These are phyloP conservation scores for Trichosporon sp. DNA, from an alignment of 1,284 basidiomycete genomes.

Conservation along the genomic window DNA sequence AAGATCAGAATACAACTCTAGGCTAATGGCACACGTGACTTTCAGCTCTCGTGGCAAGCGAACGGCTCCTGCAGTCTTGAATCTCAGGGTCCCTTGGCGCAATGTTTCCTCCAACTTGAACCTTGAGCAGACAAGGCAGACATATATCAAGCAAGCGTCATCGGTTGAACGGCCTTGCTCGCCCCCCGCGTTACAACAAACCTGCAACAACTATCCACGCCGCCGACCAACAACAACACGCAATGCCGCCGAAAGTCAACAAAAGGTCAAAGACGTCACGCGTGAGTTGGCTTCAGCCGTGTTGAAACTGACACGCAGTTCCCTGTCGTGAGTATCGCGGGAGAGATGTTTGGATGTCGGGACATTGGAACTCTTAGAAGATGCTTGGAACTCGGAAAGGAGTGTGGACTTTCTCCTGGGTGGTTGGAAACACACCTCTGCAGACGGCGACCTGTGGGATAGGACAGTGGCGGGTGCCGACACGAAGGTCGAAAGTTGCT, in stretches of 20 bases:
- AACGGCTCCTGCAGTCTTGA: too few relatives aligned
- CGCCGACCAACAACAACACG: not conserved
- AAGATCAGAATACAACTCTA: too few relatives aligned
- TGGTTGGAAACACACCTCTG: too few relatives aligned
- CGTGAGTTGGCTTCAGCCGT: conserved; percentile 33
- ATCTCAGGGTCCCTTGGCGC: conserved; percentile 3
- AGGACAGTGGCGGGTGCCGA: not conserved
- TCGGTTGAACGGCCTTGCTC: not conserved
- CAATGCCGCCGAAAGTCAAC: conserved; percentile 34
- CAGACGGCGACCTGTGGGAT: not conserved
- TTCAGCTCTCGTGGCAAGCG: not conserved
- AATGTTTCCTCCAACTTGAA: conserved; percentile 11
- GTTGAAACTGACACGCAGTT: conserved; percentile 42
- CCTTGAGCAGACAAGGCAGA: not conserved
- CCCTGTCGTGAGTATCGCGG: conserved; percentile 43
- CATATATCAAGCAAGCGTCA: not conserved
- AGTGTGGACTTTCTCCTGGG: too few relatives aligned
- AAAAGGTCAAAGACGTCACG: conserved; percentile 48
- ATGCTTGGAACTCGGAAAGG: too few relatives aligned
- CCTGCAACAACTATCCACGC: not conserved
- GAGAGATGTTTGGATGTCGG: not conserved
- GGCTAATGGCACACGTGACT: too few relatives aligned
- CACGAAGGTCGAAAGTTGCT: too few relatives aligned
- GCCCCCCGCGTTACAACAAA: not conserved
- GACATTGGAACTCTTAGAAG: not conserved